Evolutionary conservation across 176 grass and related monocot species (phyloP), one percentile per base, ranked within the genome.

Genomic region (Carex myosuroides): DNA sequence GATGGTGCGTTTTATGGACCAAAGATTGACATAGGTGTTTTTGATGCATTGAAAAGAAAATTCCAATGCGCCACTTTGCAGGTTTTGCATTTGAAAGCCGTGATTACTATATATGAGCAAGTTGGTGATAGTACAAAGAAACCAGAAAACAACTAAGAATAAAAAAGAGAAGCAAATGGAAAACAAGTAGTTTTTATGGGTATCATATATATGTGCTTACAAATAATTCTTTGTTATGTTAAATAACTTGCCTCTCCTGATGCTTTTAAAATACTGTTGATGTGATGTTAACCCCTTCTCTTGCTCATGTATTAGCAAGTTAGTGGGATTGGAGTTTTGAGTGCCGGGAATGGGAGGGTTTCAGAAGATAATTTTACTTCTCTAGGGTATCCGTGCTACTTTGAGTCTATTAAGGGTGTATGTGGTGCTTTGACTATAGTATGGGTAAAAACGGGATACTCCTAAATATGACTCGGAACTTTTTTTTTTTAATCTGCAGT

Each of bases 1-100:
- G 96, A 98, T 85, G 96, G 96, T 90, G 96, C 96, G 80, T 98
- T 98, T 78, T 98, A 98, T 44, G 96, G 96, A 52, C 96, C 96
- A 4, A 98, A 98, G 91, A 98, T 98, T 63, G 96, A 98, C 87
- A 98, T 98, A 87, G 96, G 96, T 82, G 96, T 98, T 55, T 98
- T 93, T 88, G 96, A 98, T 87, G 93, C 96, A 65, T 88, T 98
- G 26, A 98, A 92, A 90, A 91, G 93, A 88, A 98, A 98, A 84
- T 98, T 98, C 79, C 96, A 98, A 79, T 98, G 96, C 84, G 96
- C 93, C 67, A 98, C 96, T 85, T 54, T 98, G 41, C 96, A 98
- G 96, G 96, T 98, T 87, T 83, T 69, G 21, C 39, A 32, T 77
- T 77, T 56, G 1, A 77, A 32, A 77, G 29, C 14, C 50, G 13